Base-by-base conservation (phyloP, 75 land plant genomes). In the Pinus tabuliformis region DNA sequence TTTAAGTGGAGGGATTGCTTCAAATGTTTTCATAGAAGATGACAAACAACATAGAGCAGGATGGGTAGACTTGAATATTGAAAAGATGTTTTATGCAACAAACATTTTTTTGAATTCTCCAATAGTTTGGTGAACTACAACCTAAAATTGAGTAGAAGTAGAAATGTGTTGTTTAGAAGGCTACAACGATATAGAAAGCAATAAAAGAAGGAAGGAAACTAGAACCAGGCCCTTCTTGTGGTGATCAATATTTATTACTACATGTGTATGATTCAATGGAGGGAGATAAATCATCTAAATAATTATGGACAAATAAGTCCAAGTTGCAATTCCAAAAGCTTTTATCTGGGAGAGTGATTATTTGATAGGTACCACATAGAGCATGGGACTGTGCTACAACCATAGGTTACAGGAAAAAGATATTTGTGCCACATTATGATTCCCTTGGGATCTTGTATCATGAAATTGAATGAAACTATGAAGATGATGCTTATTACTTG, bases 401-500 rank as follows among this genome's bases (percentile, higher is more conserved):
- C 90, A 89, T 71, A 87, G 82, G 75, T 62, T 97, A 52, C 95
- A 92, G 77, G 83, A 92, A 33, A 97, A 89, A 78, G 99, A 17
- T 94, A 98, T 1, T 65, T 97, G 63, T 89, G 91, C 76, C 99
- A 92, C 79, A 97, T 95, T 63, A 94, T 94, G 99, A 97, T 97
- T 72, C 99, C 99, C 2, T 68, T 97, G 74, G 98, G 99, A 24
- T 97, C 30, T 1, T 30, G 30, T 1, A 30, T 1, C 1, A 30
- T 30, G 30, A 30, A 30, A 30, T 30, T 30, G 80, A 97, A 97
- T 79, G 98, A 98, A 37, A 97, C 99, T 17, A 89, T 86, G 13
- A 95, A 97, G 66, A 97, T 97, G 99, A 92, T 94, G 87, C 98
- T 98, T 49, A 87, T 96, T 20, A 92, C 99, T 21, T 97, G 92